Evolutionary conservation across 2,329 filamentous ascomycete species (phyloP).

Genomic region (Penicillium italicum): DNA sequence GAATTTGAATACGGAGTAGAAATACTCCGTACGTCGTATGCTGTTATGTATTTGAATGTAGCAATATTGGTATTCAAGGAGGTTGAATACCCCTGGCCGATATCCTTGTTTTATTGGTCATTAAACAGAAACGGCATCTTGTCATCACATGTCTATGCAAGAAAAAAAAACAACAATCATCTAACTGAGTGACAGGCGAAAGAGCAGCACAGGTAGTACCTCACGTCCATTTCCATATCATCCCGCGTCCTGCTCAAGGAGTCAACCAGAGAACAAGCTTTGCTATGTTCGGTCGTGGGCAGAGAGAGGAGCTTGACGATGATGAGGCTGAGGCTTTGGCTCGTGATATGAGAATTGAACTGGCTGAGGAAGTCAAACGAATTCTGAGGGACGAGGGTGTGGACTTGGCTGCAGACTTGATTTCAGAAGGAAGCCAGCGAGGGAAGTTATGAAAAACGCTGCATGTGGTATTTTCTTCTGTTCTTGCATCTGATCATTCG

Average conservation of each 20-base stretch:
- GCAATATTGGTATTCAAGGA: conserved; percentile 5
- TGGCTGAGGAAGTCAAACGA: conserved; percentile 37
- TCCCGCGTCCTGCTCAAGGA: conserved; percentile 64
- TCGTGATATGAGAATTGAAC: conserved; percentile 34
- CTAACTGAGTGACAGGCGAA: conserved; percentile 50
- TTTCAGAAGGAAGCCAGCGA: conserved; percentile 5
- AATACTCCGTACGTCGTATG: neutral
- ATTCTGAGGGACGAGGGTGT: conserved; percentile 38
- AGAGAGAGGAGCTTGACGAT: conserved; percentile 47
- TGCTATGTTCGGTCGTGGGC: conserved; percentile 48
- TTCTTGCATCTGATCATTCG: neutral
- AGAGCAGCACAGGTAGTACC: conserved; percentile 88
- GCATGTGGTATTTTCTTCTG: neutral
- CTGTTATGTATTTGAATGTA: neutral
- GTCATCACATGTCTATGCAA: neutral
- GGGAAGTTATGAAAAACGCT: conserved; percentile 23
- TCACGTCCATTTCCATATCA: conserved; percentile 92
- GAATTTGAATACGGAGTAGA: neutral
- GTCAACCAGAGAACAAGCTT: conserved; percentile 31
- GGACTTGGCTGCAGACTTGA: conserved; percentile 27
- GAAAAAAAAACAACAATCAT: neutral
- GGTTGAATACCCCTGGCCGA: neutral
- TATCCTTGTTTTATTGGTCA: neutral
- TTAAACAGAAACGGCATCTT: neutral
- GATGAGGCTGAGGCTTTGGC: conserved; percentile 43